Percentiles rank a stretch among this genome's conserved stretches.
These are phyloP conservation scores for Botrytis tulipae DNA, from an alignment of 2,329 filamentous ascomycete species.

Conservation along the genomic window DNA sequence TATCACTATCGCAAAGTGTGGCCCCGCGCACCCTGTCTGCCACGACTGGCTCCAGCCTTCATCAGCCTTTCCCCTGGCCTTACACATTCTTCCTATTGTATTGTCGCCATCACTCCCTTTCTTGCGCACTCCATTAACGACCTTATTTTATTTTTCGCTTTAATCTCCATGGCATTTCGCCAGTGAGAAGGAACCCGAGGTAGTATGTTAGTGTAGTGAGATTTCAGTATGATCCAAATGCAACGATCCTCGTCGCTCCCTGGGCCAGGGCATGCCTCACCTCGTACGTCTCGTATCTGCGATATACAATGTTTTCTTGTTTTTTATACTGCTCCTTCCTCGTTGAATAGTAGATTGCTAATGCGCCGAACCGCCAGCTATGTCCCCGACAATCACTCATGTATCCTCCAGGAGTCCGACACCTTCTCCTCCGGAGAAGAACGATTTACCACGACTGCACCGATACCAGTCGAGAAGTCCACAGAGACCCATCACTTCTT, in stretches of 20 bases:
- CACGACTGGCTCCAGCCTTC: constrained; percentile 13
- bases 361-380: constrained; percentile 42
- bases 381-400: constrained; percentile 51
- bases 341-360: constrained; percentile 7
- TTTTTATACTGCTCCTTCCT: not conserved
- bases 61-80: constrained; percentile 17
- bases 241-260: constrained; percentile 41
- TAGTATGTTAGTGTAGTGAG: constrained; percentile 24
- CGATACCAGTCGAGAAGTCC: constrained; percentile 56
- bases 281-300: constrained; percentile 36
- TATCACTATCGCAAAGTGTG: constrained; percentile 13
- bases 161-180: not conserved
- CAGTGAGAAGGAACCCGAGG: not conserved
- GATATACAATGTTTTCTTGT: not conserved
- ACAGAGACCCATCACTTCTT: constrained; percentile 47
- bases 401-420: constrained; percentile 54
- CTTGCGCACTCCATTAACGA: not conserved
- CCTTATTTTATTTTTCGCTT: not conserved
- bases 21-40: constrained; percentile 14
- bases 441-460: constrained; percentile 48
- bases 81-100: not conserved
- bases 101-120: constrained; percentile 11
- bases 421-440: constrained; percentile 52
- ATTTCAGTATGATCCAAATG: constrained; percentile 41
- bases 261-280: constrained; percentile 39